Conservation (phyloP, 2,329 filamentous ascomycete species). For the Pleomassaria siparia region DNA sequence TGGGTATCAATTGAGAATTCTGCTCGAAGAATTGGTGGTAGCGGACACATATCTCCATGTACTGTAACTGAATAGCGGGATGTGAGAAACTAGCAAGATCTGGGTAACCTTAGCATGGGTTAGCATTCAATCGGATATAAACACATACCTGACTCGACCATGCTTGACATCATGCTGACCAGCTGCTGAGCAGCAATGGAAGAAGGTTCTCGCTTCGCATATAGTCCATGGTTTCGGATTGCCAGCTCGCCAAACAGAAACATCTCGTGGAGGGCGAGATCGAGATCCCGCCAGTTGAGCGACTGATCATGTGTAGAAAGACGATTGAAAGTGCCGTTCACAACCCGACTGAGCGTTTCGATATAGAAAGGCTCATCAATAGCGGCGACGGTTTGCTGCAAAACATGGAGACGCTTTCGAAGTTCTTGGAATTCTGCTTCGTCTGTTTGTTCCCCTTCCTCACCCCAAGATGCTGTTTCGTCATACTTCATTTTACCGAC, state of each 20-base stretch:
- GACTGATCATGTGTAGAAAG: slow-evolving; percentile 69
- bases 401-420: slow-evolving; percentile 80
- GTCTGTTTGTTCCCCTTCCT: slow-evolving; percentile 91
- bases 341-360: slow-evolving; percentile 81
- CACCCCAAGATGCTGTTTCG: slow-evolving; percentile 89
- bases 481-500: slow-evolving; percentile 97
- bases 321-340: slow-evolving; percentile 84
- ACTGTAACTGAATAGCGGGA: slow-evolving; percentile 89
- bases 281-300: slow-evolving; percentile 92
- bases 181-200: slow-evolving; percentile 78
- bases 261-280: slow-evolving; percentile 93
- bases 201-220: slow-evolving; percentile 79
- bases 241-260: slow-evolving; percentile 92
- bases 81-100: slow-evolving; percentile 84
- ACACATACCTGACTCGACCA: slow-evolving; percentile 82
- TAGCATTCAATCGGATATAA: not conserved
- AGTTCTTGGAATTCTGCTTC: slow-evolving; percentile 97
- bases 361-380: slow-evolving; percentile 89
- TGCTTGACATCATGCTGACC: slow-evolving; percentile 89
- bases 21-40: slow-evolving; percentile 92
- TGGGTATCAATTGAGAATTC: slow-evolving; percentile 77
- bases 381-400: slow-evolving; percentile 90
- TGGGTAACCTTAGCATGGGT: slow-evolving; percentile 39
- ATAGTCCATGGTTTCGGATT: slow-evolving; percentile 84
- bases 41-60: slow-evolving; percentile 97